Percentiles rank a stretch among this genome's conserved stretches.
Evolutionary conservation across 345 rosid genomes (phyloP).

Genomic region (Salix koriyanagi): DNA sequence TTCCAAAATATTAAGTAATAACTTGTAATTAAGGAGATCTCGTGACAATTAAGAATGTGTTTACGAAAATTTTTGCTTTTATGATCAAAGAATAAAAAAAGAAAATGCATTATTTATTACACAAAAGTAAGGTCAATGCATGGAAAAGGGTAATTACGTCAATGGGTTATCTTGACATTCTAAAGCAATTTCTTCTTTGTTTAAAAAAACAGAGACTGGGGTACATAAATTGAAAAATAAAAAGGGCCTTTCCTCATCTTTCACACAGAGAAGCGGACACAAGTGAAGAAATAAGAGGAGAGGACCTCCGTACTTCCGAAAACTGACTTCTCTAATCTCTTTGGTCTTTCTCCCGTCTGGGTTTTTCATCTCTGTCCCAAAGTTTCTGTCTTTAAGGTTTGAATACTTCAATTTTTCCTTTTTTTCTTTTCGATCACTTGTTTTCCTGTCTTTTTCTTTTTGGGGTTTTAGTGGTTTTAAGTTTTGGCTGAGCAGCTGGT

Average conservation of each 20-base stretch:
- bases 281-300: background rate
- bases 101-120: background rate
- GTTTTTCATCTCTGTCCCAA: background rate
- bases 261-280: background rate
- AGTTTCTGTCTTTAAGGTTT: slow-evolving; percentile 2
- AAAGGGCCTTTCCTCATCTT: background rate
- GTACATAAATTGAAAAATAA: background rate
- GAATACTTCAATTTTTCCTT: background rate
- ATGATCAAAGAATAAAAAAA: too few species aligned
- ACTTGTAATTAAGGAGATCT: background rate
- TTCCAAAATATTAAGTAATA: background rate
- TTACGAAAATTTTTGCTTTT: too few species aligned
- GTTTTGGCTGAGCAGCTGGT: background rate
- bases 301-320: background rate
- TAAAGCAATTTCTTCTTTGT: background rate
- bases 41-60: too few species aligned
- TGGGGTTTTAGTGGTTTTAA: background rate
- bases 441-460: background rate
- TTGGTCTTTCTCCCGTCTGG: background rate
- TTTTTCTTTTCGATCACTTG: background rate
- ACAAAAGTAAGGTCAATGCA: background rate
- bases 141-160: background rate
- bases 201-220: background rate
- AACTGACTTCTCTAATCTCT: background rate
- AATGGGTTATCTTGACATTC: background rate